Conservation (phyloP, 306 rosid genomes). For the Fagus sylvatica region DNA sequence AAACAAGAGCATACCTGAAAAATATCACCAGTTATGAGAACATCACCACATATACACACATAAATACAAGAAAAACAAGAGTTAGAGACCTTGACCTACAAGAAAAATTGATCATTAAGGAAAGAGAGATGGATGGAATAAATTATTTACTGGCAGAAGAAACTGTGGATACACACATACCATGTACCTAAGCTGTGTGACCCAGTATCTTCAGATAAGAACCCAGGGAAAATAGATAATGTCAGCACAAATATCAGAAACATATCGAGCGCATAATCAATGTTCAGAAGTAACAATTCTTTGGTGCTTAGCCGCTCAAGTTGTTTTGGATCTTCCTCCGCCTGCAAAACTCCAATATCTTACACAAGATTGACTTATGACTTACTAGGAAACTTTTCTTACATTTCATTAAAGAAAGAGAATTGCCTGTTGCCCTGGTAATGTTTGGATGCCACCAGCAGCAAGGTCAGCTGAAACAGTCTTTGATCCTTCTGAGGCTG, state of each 20-base stretch:
- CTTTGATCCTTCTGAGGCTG: slow-evolving; percentile 84
- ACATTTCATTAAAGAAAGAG: not conserved
- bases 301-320: slow-evolving; percentile 56
- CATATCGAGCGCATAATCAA: slow-evolving; percentile 73
- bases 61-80: not conserved
- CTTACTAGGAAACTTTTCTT: not conserved
- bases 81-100: too few species aligned
- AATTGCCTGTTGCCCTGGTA: slow-evolving; percentile 32
- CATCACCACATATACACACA: not conserved
- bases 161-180: slow-evolving; percentile 33
- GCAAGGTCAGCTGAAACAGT: slow-evolving; percentile 88
- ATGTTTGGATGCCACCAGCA: slow-evolving; percentile 64
- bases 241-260: slow-evolving; percentile 60
- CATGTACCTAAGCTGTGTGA: slow-evolving; percentile 74
- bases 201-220: slow-evolving; percentile 91
- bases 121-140: not conserved
- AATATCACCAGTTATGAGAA: not conserved
- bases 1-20: slow-evolving; percentile 79
- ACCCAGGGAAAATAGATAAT: slow-evolving; percentile 86
- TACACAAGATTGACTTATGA: not conserved
- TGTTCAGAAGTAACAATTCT: slow-evolving; percentile 63
- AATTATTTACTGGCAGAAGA: not conserved
- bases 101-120: not conserved
- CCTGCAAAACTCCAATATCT: slow-evolving; percentile 39
- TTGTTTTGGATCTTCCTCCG: slow-evolving; percentile 32